Base-by-base conservation (phyloP, 768 basidiomycete species). In the Mycena floridula region DNA sequence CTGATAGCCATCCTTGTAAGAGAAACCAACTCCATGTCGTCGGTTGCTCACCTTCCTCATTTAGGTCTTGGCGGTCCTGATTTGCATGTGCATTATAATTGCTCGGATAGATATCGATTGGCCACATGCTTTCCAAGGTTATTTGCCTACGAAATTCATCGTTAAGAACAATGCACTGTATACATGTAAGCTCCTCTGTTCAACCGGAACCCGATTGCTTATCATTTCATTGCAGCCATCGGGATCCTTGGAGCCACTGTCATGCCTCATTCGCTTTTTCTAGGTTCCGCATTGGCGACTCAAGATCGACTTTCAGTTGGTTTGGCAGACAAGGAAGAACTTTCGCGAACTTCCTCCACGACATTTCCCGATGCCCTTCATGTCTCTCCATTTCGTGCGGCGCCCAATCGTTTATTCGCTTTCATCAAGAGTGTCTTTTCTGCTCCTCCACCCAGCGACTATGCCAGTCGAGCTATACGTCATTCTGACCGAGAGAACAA, bases 191-290 rank as follows among this genome's bases (percentile, higher is more conserved):
- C 61, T 18, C 54, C 62, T n/a, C 65, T 63, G 49, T 11, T 28
- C 22, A 37, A 26, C 15, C 24, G 25, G 18, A 26, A 36, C n/a
- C n/a, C n/a, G n/a, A n/a, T n/a, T n/a, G n/a, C 37, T 46, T 60
- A 46, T 54, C 58, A 5, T 57, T 60, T 43, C 22, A 35, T 44
- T 47, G 32, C 48, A 82, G 80, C 82, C 24, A 77, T 86, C 43
- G 85, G 85, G 27, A 81, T 89, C 40, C 56, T 87, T 1, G 84
- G 86, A 24, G 89, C 90, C 1, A 96, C 90, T 3, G 83, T 92
- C 47, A 94, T 94, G 92, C 92, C 92, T 0, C 92, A 94, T 60
- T 85, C 84, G 47, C 70, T 96, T n/a, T 92, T 88, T 68, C 71
- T 96, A 13, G 93, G 92, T 5, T 90, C 89, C 3, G 78, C 81